Conservation (phyloP, 2,329 filamentous ascomycete species). For the Septoria petroselini region DNA sequence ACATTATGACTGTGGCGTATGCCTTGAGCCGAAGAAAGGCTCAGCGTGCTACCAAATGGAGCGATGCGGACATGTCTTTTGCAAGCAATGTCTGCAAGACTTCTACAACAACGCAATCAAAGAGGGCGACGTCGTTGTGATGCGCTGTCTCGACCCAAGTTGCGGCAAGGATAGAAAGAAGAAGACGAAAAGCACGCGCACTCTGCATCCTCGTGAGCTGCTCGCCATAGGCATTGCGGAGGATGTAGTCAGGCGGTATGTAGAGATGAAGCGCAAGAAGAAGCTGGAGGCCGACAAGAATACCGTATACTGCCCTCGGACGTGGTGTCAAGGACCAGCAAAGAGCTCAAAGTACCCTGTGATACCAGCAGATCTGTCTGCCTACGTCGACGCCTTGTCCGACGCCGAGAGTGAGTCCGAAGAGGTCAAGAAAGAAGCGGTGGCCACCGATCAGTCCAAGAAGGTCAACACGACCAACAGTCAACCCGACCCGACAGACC, state of each 20-base stretch:
- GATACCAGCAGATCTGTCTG: constrained; percentile 42
- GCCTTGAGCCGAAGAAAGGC: constrained; percentile 90
- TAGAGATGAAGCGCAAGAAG: constrained; percentile 86
- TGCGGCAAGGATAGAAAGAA: constrained; percentile 55
- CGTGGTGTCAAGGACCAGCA: constrained; percentile 89
- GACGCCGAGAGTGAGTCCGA: constrained; percentile 37
- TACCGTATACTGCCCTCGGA: constrained; percentile 86
- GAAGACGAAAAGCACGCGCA: constrained; percentile 60
- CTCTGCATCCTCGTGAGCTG: constrained; percentile 79
- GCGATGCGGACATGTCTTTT: constrained; percentile 89
- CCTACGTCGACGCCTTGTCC: constrained; percentile 38
- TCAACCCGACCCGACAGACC: constrained; percentile 48
- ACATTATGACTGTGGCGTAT: constrained; percentile 85
- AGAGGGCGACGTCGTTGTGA: constrained; percentile 74
- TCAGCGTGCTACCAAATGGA: constrained; percentile 69
- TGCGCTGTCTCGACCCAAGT: constrained; percentile 75
- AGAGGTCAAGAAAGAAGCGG: constrained; percentile 1
- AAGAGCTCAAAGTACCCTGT: constrained; percentile 53
- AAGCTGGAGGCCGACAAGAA: constrained; percentile 87
- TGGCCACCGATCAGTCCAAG: constrained; percentile 10
- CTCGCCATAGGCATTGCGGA: constrained; percentile 52
- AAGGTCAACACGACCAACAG: constrained; percentile 20
- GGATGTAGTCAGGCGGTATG: constrained; percentile 77
- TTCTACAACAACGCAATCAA: constrained; percentile 87
- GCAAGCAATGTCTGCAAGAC: constrained; percentile 77